Percentiles rank a stretch among this genome's conserved stretches.
These are phyloP conservation scores for Cucurbita moschata DNA, from an alignment of 306 rosid species.

Conservation along the genomic window DNA sequence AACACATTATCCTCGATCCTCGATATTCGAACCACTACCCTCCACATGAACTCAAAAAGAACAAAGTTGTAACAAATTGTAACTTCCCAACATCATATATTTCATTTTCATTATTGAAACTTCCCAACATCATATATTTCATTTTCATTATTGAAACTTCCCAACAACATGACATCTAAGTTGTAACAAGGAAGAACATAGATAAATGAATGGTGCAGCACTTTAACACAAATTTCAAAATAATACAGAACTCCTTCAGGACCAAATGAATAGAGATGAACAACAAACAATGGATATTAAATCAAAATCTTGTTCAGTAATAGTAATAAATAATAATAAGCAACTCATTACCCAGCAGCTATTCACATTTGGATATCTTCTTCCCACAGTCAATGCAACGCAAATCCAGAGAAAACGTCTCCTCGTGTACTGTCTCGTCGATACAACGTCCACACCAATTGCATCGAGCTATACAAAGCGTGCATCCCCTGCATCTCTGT, in stretches of 20 bases:
- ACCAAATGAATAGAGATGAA: neutral
- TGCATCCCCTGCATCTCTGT: constrained; percentile 46
- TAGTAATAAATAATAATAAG: too few relatives aligned
- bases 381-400: constrained; percentile 36
- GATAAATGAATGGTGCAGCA: neutral
- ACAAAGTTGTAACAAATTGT: too few relatives aligned
- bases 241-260: neutral
- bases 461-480: constrained; percentile 32
- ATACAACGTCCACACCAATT: constrained; percentile 38
- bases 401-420: constrained; percentile 32
- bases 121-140: neutral
- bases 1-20: too few relatives aligned
- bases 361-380: constrained; percentile 11
- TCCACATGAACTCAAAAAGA: too few relatives aligned
- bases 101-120: neutral
- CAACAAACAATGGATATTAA: neutral
- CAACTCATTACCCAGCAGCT: constrained; percentile 9
- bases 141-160: neutral
- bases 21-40: too few relatives aligned
- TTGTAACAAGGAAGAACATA: neutral
- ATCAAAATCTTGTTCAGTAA: too few relatives aligned
- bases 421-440: constrained; percentile 29
- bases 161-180: neutral
- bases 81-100: too few relatives aligned
- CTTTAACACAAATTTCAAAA: neutral